Percentiles rank a stretch among this genome's conserved stretches.
phyloP scores from a whole-genome alignment of 768 basidiomycete species.

The Suillus decipiens region DNA sequence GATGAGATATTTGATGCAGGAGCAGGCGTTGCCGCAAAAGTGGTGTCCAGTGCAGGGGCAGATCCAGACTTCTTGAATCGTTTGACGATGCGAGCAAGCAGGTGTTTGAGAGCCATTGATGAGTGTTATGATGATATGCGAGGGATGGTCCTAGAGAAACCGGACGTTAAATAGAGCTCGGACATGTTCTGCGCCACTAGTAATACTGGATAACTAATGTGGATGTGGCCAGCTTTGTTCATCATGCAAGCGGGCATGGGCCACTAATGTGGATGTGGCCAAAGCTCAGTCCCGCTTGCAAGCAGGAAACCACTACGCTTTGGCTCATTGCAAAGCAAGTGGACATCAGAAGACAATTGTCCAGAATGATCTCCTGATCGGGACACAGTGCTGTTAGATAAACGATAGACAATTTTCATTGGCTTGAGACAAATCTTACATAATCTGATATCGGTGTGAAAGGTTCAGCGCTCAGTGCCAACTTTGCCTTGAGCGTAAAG shows the following conservation, averaged over 20 bases:
- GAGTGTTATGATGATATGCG: neutral
- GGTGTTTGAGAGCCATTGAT: constrained; percentile 1
- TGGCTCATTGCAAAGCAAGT: neutral
- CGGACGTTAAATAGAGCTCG: neutral
- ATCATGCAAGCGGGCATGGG: neutral
- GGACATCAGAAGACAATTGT: neutral
- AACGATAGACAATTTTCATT: too few species aligned
- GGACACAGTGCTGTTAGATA: neutral
- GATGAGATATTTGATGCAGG: neutral
- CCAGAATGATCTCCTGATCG: neutral
- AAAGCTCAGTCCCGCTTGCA: neutral
- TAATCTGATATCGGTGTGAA: neutral
- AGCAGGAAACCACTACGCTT: neutral
- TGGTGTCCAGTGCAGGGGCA: neutral
- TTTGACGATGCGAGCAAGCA: constrained; percentile 5
- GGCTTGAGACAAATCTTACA: neutral
- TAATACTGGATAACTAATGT: neutral
- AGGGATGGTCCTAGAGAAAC: neutral
- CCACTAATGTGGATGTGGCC: neutral
- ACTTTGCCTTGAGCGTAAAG: neutral
- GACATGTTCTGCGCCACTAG: constrained; percentile 1
- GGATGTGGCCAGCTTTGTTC: constrained; percentile 2
- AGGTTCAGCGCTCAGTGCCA: neutral
- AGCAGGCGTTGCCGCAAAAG: neutral
- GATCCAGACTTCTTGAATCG: neutral